Evolutionary conservation across 257 asterid species (phyloP).

Genomic region (Solanum appendiculatum): DNA sequence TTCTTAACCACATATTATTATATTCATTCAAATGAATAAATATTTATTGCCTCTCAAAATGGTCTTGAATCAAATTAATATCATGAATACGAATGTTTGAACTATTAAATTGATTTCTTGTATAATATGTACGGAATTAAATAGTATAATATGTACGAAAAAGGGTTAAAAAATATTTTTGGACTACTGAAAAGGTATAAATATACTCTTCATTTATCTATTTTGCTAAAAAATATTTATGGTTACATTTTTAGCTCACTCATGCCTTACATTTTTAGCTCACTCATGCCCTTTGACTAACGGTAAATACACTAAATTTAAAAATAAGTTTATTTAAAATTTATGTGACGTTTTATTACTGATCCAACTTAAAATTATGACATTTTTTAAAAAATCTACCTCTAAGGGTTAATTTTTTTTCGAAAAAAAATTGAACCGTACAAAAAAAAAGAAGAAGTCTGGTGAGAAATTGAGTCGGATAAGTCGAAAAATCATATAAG

Average conservation of each 20-base stretch:
- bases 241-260: not conserved
- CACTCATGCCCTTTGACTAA: not conserved
- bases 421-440: too few species aligned
- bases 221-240: not conserved
- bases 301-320: not conserved
- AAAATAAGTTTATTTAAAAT: too few species aligned
- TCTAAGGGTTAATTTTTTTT: too few species aligned
- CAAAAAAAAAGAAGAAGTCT: too few species aligned
- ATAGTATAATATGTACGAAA: not conserved
- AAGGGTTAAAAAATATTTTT: not conserved
- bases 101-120: not conserved
- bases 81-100: not conserved
- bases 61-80: not conserved
- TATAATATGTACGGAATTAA: not conserved
- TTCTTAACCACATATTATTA: not conserved
- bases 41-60: not conserved
- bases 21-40: not conserved
- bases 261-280: too few species aligned
- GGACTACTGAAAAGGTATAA: not conserved
- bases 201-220: not conserved
- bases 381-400: too few species aligned
- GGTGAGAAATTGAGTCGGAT: too few species aligned
- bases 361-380: too few species aligned
- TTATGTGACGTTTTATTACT: too few species aligned
- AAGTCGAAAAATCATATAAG: too few species aligned